phyloP scores from a whole-genome alignment of 2,329 filamentous ascomycete species.

The Emmonsiellopsis sp. region DNA sequence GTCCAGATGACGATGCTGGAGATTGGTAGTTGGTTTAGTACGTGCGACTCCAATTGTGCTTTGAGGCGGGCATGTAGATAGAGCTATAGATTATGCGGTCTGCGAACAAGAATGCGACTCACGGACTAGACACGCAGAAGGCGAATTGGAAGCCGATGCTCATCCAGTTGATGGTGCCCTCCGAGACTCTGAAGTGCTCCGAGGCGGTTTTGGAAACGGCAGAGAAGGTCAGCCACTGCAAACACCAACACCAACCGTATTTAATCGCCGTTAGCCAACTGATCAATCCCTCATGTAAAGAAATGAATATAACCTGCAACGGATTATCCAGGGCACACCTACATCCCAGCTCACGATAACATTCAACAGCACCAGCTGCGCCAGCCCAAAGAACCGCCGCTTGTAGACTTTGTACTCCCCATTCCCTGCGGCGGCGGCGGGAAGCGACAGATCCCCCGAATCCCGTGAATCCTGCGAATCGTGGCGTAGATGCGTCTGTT shows the following conservation, averaged over 20 bases:
- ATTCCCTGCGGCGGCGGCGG: background rate
- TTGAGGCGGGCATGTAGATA: too few species aligned
- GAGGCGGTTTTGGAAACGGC: conserved; percentile 68
- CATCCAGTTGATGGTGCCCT: conserved; percentile 83
- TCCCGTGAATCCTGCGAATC: too few species aligned
- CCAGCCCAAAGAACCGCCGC: conserved; percentile 78
- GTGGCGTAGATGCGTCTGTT: too few species aligned
- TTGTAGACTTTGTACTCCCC: conserved; percentile 57
- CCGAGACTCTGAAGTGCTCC: conserved; percentile 63
- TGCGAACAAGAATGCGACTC: conserved; percentile 19
- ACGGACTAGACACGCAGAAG: conserved; percentile 64
- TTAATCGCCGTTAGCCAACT: background rate
- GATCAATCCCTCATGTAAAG: background rate
- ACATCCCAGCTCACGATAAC: conserved; percentile 94
- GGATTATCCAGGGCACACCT: conserved; percentile 34
- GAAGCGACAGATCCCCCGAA: too few species aligned
- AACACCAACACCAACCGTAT: background rate
- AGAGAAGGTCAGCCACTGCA: conserved; percentile 83
- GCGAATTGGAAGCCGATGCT: conserved; percentile 80
- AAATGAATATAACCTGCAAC: background rate
- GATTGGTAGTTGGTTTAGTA: background rate
- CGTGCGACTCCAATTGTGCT: too few species aligned
- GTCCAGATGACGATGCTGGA: conserved; percentile 57
- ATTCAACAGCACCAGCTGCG: conserved; percentile 78
- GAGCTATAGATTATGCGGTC: background rate